A percentile compares a stretch with the other conserved stretches of the same genome.
Conservation (phyloP, 331 rosid genomes). For the Malus hybrid region DNA sequence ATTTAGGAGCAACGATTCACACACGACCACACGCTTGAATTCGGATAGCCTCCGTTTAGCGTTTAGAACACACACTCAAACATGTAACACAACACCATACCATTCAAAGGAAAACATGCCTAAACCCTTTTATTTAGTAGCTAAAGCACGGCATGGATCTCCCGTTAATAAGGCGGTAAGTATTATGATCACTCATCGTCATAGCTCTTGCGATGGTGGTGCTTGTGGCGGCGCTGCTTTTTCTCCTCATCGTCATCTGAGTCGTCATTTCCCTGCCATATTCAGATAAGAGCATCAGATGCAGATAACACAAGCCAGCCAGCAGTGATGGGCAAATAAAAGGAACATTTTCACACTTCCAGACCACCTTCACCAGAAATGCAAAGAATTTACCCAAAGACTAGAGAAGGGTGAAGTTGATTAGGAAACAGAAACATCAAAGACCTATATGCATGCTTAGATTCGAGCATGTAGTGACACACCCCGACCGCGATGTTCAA, state of each 20-base stretch:
- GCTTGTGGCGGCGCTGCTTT: conserved; percentile 39
- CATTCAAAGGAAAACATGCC: conserved; percentile 23
- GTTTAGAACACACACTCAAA: conserved; percentile 6
- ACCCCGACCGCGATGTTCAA: no score
- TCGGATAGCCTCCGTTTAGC: background rate
- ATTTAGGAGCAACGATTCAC: background rate
- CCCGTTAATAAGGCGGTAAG: conserved; percentile 1
- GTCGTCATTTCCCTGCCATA: conserved; percentile 48
- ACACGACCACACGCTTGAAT: background rate
- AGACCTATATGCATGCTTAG: background rate
- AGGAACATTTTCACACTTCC: background rate
- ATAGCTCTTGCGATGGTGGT: conserved; percentile 43
- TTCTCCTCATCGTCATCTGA: conserved; percentile 50
- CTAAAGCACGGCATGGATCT: conserved; percentile 35
- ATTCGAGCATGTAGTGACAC: background rate
- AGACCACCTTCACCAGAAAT: background rate
- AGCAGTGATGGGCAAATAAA: background rate
- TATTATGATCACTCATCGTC: conserved; percentile 57
- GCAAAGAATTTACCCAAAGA: background rate
- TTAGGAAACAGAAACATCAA: background rate
- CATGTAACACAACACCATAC: conserved; percentile 1
- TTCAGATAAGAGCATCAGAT: conserved; percentile 4
- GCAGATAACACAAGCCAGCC: background rate
- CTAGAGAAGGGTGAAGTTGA: background rate
- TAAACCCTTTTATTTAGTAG: conserved; percentile 51